Evolutionary conservation across 2,329 filamentous ascomycete species (phyloP).

Genomic region (Nigrospora sphaerica): DNA sequence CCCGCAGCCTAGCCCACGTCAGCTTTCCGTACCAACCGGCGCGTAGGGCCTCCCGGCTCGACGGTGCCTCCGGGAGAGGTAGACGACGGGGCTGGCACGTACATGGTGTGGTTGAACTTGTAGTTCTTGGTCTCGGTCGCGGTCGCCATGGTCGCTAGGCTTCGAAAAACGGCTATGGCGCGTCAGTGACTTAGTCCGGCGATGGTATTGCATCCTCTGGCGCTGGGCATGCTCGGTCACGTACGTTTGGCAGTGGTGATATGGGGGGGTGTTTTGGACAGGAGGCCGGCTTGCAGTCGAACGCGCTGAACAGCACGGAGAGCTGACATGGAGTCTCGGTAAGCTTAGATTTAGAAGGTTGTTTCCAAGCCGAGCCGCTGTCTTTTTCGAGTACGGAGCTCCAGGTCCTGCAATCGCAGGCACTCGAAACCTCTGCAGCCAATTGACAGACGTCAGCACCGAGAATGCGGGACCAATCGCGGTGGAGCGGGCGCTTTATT

Average conservation of each 20-base stretch:
- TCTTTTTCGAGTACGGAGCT: too few species aligned
- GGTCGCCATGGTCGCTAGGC: slow-evolving; percentile 50
- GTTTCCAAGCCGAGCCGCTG: too few species aligned
- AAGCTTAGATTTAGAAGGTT: too few species aligned
- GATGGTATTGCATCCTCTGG: not conserved
- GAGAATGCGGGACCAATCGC: too few species aligned
- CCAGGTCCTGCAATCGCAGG: too few species aligned
- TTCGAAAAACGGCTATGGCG: slow-evolving; percentile 9
- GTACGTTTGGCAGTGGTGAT: slow-evolving; percentile 6
- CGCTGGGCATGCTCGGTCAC: not conserved
- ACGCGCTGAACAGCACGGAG: slow-evolving; percentile 19
- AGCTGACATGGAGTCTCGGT: slow-evolving; percentile 16
- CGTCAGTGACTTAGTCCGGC: not conserved
- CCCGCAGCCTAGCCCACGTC: slow-evolving; percentile 60
- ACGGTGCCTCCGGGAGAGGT: too few species aligned
- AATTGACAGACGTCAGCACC: too few species aligned
- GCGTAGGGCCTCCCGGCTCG: too few species aligned
- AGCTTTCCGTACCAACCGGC: too few species aligned
- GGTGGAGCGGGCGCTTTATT: too few species aligned
- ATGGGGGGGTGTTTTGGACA: slow-evolving; percentile 12
- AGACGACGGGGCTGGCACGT: slow-evolving; percentile 14
- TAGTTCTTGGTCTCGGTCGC: slow-evolving; percentile 71
- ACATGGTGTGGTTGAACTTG: slow-evolving; percentile 87
- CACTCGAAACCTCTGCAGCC: too few species aligned
- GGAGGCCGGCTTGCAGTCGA: slow-evolving; percentile 15